A percentile compares a stretch with the other conserved stretches of the same genome.
phyloP scores from a whole-genome alignment of 257 asterid genomes.

The Solanum chiquidenum region DNA sequence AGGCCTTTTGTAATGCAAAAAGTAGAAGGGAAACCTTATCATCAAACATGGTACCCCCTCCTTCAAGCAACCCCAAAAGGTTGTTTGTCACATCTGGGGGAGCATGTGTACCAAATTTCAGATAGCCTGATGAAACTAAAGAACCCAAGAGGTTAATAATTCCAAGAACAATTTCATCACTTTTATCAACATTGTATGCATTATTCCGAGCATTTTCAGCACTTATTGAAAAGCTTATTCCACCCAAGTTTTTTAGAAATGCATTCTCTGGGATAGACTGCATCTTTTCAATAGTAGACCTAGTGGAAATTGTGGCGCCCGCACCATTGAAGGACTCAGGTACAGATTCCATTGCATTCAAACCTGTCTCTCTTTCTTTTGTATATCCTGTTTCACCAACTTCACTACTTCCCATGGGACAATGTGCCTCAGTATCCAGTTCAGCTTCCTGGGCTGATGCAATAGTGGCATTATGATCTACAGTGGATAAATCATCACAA shows the following conservation, averaged over 20 bases:
- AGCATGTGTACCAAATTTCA: conserved; percentile 67
- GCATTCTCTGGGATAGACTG: conserved; percentile 57
- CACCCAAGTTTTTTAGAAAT: conserved; percentile 57
- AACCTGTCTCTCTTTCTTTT: conserved; percentile 31
- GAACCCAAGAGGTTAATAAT: conserved; percentile 82
- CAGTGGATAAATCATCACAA: conserved; percentile 37
- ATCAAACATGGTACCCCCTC: conserved; percentile 98
- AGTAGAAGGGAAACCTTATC: conserved; percentile 97
- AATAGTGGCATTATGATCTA: conserved; percentile 23
- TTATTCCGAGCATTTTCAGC: conserved; percentile 98
- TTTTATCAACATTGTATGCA: conserved; percentile 78
- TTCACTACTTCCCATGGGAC: conserved; percentile 15
- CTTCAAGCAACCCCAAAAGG: conserved; percentile 73
- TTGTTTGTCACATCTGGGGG: conserved; percentile 64
- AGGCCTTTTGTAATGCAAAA: conserved; percentile 88
- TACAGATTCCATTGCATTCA: conserved; percentile 35
- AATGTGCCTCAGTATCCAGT: conserved; percentile 20
- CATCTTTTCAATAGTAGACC: conserved; percentile 41
- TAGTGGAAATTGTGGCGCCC: conserved; percentile 7
- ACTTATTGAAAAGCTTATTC: conserved; percentile 71
- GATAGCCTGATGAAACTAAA: conserved; percentile 76
- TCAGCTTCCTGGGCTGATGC: conserved; percentile 28
- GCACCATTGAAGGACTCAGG: conserved; percentile 17
- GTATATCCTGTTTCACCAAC: conserved; percentile 22
- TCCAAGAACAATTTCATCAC: conserved; percentile 76